Percentiles rank a stretch among this genome's conserved stretches.
These are phyloP conservation scores for Casaregolazyma lundiana DNA, from an alignment of 1,139 yeast genomes.

Conservation along the genomic window DNA sequence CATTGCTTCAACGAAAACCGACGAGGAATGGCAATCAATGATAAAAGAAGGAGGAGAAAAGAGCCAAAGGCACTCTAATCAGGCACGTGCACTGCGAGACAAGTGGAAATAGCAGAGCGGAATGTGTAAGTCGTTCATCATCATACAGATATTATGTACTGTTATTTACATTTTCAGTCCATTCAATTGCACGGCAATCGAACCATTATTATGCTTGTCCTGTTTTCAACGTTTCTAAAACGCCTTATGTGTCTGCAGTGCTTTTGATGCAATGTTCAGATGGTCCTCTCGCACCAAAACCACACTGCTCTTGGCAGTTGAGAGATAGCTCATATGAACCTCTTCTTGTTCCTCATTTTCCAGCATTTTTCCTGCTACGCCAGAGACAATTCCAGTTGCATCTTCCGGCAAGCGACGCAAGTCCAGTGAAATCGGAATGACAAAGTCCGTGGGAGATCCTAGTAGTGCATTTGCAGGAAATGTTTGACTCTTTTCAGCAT, in stretches of 20 bases:
- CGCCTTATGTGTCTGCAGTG: constrained; percentile 12
- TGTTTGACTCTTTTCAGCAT: constrained; percentile 30
- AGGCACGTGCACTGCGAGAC: constrained; percentile 1
- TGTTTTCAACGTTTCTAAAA: neutral
- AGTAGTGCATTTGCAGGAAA: constrained; percentile 39
- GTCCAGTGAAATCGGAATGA: constrained; percentile 56
- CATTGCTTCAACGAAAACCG: constrained; percentile 35
- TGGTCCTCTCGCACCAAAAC: constrained; percentile 57
- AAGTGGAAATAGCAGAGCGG: constrained; percentile 4
- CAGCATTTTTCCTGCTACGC: constrained; percentile 53
- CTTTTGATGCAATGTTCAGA: constrained; percentile 25
- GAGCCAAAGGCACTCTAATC: constrained; percentile 1
- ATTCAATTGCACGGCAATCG: neutral
- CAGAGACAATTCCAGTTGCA: constrained; percentile 65
- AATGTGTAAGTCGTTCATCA: constrained; percentile 1
- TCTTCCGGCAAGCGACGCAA: constrained; percentile 54
- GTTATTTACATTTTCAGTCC: neutral
- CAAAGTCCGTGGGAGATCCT: constrained; percentile 54
- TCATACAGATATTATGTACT: neutral
- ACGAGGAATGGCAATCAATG: constrained; percentile 45
- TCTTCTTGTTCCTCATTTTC: constrained; percentile 16
- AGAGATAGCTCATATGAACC: constrained; percentile 54
- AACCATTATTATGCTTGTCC: neutral
- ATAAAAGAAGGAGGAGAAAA: constrained; percentile 31
- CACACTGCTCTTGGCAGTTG: constrained; percentile 59